Base-by-base conservation (phyloP, 1,284 basidiomycete species). In the Rhizoctonia solani region DNA sequence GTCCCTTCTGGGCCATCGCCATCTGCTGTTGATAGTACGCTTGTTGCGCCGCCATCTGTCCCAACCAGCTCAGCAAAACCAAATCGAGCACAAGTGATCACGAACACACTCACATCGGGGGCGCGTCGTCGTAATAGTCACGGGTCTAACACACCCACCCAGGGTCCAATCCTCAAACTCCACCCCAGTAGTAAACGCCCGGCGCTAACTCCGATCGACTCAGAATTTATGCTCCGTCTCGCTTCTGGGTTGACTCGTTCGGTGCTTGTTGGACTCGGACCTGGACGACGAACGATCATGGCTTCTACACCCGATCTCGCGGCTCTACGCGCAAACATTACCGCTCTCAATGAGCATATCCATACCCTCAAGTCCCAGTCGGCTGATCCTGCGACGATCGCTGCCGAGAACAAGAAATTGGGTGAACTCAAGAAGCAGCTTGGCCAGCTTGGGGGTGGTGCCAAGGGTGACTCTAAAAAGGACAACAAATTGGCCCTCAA, bases 401-500 rank as follows among this genome's bases (percentile, higher is more conserved):
- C 88, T 29, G 85, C 85, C 53, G 83, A 83, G 13, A 87, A 83
- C 79, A 87, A 87, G 79, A 85, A 81, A 68, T 80, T 92, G 11
- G 84, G 85, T 1, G 88, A 91, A 46, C 77, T 91, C 68, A 88
- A 89, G 79, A 85, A 81, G 72, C 74, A 79, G 19, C 74, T 86
- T 77, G 77, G 53, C 74, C 69, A 61, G 71, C 68, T 34, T 67
- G 66, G 29, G 54, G 59, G 52, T 42, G 56, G 46, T 25, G 55
- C 77, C 37, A 79, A 79, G 5, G 76, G 75, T 21, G 75, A 72
- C 3, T 87, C 88, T 78, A 88, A 85, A 78, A 85, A 82, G 72
- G n/a, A n/a, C n/a, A 87, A 84, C 67, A 78, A 87, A n/a, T 73
- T 90, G 71, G 74, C 89, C 70, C 81, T 93, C 71, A 93, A 93